phyloP scores from a whole-genome alignment of 139 green algal genomes.

The Tetraselmis striata region DNA sequence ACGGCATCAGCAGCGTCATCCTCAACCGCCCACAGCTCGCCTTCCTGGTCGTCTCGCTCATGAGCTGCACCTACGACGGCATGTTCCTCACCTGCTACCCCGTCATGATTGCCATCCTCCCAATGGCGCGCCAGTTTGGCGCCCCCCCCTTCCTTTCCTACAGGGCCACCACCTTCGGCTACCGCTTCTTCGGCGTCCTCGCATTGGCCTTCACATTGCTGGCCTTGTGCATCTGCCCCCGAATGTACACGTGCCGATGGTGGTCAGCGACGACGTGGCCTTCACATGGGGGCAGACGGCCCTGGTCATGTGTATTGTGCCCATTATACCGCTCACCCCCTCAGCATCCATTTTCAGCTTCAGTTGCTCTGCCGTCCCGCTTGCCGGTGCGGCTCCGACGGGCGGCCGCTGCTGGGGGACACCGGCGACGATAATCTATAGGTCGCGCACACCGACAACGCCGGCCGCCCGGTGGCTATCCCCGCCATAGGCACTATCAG shows the following conservation, averaged over 20 bases:
- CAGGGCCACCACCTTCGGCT: neutral
- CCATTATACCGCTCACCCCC: neutral
- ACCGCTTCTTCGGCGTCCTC: neutral
- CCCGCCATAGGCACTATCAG: neutral
- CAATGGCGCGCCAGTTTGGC: neutral
- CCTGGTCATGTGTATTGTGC: neutral
- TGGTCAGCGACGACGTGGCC: neutral
- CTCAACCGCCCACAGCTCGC: slow-evolving; percentile 1
- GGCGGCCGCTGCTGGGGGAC: neutral
- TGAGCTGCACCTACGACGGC: neutral
- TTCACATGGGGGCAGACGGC: neutral
- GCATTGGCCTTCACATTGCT: neutral
- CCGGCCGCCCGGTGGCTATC: neutral
- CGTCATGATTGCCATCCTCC: neutral
- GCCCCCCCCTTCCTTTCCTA: neutral
- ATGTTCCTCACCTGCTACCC: neutral
- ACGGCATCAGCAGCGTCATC: neutral
- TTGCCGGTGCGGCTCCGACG: neutral
- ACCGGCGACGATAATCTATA: neutral
- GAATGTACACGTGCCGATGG: neutral
- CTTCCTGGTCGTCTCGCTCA: neutral
- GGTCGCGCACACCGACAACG: too few relatives aligned
- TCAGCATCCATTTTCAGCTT: neutral
- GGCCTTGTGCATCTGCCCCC: neutral
- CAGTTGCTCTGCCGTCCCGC: neutral